Base-by-base conservation (phyloP, 306 rosid species). In the Alnus rubra region DNA sequence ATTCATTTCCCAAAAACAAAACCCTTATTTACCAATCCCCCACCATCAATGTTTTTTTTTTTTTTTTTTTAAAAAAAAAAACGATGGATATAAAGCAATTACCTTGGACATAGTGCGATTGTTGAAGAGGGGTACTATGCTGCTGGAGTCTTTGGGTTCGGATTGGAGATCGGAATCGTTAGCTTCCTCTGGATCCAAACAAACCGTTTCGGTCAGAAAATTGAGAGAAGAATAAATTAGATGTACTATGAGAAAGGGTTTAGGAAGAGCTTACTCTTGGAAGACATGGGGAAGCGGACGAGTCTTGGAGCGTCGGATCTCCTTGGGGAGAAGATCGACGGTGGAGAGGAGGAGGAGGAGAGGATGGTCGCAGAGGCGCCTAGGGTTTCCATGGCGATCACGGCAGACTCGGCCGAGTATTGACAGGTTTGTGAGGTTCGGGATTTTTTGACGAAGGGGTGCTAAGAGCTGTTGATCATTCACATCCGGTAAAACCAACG, bases 131-230 rank as follows among this genome's bases (percentile, higher is more conserved):
- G 84, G 84, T 0, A 68, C 84, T 18, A 81, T 69, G 35, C 76
- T 75, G 63, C 76, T 75, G 63, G 76, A 7, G 5, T 75, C 69
- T 42, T 75, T 75, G 33, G 80, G n/a, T 48, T 75, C 76, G 14
- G 84, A 81, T 31, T 69, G 84, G 47, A 81, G 71, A 67, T 75
- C 76, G 64, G 76, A 75, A 33, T 58, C 13, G 72, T 39, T n/a
- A 16, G n/a, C 59, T 4, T 76, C 62, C 69, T 75, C 84, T 81
- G 80, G 18, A 33, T 3, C 10, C 14, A 76, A 14, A 67, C 72
- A 31, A 64, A 42, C 28, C 51, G 51, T 67, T 42, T 42, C 15
- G n/a, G n/a, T 64, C 19, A 76, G 31, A 12, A n/a, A 71, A 13
- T 47, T 31, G 39, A 59, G 54, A 31, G 53, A 30, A 63, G 2